phyloP scores from a whole-genome alignment of 129 eudicot species.

The sunflower (Helianthus annuus) region DNA sequence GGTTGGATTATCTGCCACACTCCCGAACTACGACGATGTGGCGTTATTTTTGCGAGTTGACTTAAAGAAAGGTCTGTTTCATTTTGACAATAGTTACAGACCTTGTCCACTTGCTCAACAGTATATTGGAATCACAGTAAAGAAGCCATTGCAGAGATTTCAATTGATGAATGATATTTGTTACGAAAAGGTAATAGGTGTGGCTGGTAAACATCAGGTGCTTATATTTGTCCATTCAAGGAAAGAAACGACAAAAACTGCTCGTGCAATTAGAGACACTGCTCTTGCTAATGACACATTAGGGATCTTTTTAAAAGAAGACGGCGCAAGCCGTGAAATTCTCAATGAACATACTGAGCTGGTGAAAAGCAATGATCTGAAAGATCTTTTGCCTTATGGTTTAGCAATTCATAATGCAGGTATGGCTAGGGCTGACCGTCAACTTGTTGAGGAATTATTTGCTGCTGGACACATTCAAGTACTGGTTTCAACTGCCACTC shows the following conservation, averaged over 20 bases:
- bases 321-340: constrained; percentile 85
- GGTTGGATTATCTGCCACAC: constrained; percentile 93
- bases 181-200: constrained; percentile 79
- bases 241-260: constrained; percentile 96
- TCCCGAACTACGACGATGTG: constrained; percentile 88
- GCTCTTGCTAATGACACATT: constrained; percentile 88
- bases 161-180: constrained; percentile 94
- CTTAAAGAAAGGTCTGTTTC: constrained; percentile 69
- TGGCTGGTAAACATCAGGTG: constrained; percentile 91
- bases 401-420: constrained; percentile 94
- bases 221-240: constrained; percentile 93
- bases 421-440: constrained; percentile 81
- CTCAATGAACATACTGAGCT: constrained; percentile 70
- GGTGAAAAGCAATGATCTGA: constrained; percentile 85
- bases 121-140: constrained; percentile 85
- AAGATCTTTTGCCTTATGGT: constrained; percentile 87
- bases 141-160: constrained; percentile 92
- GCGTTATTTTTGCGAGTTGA: constrained; percentile 76
- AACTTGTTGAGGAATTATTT: constrained; percentile 86
- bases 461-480: constrained; percentile 85
- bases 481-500: constrained; percentile 89
- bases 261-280: constrained; percentile 86
- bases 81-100: constrained; percentile 91
- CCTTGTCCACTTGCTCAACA: constrained; percentile 97
- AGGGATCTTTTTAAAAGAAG: constrained; percentile 77